Evolutionary conservation across 805 yeast species (phyloP), one percentile per base, ranked within the genome.

Genomic region (Lipomyces sp.): DNA sequence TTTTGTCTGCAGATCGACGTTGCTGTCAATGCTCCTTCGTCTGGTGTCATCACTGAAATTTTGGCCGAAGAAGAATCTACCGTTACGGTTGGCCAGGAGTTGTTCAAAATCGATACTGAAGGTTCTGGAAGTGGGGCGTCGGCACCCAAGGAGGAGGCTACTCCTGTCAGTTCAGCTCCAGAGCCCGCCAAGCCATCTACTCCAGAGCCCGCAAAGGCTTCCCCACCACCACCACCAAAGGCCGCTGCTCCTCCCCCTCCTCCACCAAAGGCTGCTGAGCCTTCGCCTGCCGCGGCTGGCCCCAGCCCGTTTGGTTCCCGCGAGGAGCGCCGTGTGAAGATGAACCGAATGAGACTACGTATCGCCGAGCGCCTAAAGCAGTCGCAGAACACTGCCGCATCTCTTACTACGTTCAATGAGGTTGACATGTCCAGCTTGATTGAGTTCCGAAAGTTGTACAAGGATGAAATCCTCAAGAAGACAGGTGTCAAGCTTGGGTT

Each of bases 261-360:
- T 8, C 74, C 73, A 59, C 76, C 78, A 60, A 74, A 78, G 24
- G 62, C 66, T 8, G 71, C 80, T 45, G 67, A 75, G 67, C 73
- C 74, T 18, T 59, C 66, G 13, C 71, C 68, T 13, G 65, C 75
- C 3, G 56, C 77, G 45, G 72, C 79, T 24, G 68, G 81, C 45
- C 73, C 79, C 62, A 75, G 76, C 63, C 74, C 80, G 55, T 79
- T 84, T 45, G 91, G 90, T 77, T 84, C 95, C 66, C 90, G 99
- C 83, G 80, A 82, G 69, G 98, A 95, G 82, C 90, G 88, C 77
- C 87, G 92, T 79, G 96, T 95, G 71, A 94, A 94, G 85, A 94
- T 94, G 98, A 95, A 93, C 88, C 90, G 99, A 84, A 95, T 94
- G 98, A 90, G 99, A 83, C 81, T 91, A 82, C 91, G 99, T 85